Conservation (phyloP, 768 basidiomycete genomes). For the Russula griseocarnosa region DNA sequence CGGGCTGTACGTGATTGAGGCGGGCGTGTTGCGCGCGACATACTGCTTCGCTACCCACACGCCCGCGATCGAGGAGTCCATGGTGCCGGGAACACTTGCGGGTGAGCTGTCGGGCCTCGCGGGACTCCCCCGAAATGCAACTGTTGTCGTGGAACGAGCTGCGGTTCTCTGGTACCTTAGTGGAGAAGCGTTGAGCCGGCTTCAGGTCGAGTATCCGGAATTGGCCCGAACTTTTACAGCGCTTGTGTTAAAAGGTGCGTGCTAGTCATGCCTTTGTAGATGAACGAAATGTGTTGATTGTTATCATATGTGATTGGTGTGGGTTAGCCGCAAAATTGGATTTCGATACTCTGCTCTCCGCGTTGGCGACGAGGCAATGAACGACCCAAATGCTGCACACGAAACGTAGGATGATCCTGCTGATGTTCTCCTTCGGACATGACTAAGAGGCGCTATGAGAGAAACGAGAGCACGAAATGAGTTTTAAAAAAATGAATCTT, state of each 20-base stretch:
- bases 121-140: slow-evolving; percentile 75
- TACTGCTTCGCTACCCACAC: slow-evolving; percentile 72
- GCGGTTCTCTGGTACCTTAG: slow-evolving; percentile 81
- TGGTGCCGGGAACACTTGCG: slow-evolving; percentile 90
- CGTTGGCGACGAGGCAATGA: slow-evolving; percentile 45
- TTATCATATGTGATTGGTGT: neutral
- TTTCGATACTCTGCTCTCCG: slow-evolving; percentile 56
- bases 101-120: slow-evolving; percentile 88
- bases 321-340: slow-evolving; percentile 58
- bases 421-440: too few species aligned
- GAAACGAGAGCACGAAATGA: too few species aligned
- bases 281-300: slow-evolving; percentile 1
- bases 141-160: slow-evolving; percentile 73
- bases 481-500: too few species aligned
- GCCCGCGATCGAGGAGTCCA: slow-evolving; percentile 74
- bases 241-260: slow-evolving; percentile 70
- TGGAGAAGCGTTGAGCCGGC: slow-evolving; percentile 47
- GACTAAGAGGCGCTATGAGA: too few species aligned
- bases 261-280: slow-evolving; percentile 26
- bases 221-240: slow-evolving; percentile 62
- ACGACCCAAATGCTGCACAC: neutral
- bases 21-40: slow-evolving; percentile 77
- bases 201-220: slow-evolving; percentile 67
- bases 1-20: slow-evolving; percentile 85
- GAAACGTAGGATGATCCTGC: neutral